These are phyloP conservation scores for Entamoeba invadens DNA, from an alignment of 208 protist genomes.

Conservation along the genomic window DNA sequence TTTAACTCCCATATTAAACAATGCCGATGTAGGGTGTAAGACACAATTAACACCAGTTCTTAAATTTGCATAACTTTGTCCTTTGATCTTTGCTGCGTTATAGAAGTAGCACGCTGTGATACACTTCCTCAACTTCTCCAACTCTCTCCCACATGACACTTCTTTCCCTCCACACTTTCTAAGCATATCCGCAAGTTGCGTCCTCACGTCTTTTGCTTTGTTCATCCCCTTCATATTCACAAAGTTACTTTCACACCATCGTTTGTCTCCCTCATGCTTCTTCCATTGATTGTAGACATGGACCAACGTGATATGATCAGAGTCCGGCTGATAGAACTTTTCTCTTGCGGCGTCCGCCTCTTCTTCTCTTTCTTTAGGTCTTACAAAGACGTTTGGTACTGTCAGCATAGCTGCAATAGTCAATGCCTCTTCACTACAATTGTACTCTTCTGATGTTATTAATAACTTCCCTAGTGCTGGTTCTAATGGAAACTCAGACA, in stretches of 20 bases:
- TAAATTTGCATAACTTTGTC: conserved; percentile 83
- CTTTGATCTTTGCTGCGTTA: conserved; percentile 71
- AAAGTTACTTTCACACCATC: conserved; percentile 86
- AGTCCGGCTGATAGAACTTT: conserved; percentile 81
- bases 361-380: conserved; percentile 55
- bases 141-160: conserved; percentile 44
- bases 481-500: conserved; percentile 90
- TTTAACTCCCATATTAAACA: conserved; percentile 75
- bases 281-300: conserved; percentile 86
- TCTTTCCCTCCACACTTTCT: conserved; percentile 40
- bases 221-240: conserved; percentile 70
- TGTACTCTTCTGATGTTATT: conserved; percentile 46
- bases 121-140: conserved; percentile 53
- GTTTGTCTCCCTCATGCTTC: conserved; percentile 55
- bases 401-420: conserved; percentile 85
- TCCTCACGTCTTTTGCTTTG: conserved; percentile 68
- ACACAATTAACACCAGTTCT: conserved; percentile 73
- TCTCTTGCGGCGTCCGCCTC: conserved; percentile 60
- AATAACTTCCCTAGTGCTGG: conserved; percentile 82
- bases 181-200: conserved; percentile 84
- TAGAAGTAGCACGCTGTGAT: conserved; percentile 79
- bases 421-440: conserved; percentile 61
- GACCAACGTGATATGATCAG: conserved; percentile 95
- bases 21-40: conserved; percentile 81
- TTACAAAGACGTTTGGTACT: conserved; percentile 78